These are phyloP conservation scores for Clarireedia sp. DNA, from an alignment of 2,329 filamentous ascomycete species.

Conservation along the genomic window DNA sequence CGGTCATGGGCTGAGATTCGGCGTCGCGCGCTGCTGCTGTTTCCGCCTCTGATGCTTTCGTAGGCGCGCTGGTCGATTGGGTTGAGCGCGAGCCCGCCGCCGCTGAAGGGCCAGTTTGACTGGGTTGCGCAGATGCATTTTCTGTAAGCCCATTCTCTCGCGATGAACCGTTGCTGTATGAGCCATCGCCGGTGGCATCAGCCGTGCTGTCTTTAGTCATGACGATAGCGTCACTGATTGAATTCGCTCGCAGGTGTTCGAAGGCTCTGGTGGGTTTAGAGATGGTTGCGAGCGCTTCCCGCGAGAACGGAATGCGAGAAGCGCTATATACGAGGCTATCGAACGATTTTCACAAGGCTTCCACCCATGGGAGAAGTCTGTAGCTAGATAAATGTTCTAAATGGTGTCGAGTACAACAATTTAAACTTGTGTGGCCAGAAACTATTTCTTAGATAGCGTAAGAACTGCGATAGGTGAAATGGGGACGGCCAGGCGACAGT, in stretches of 20 bases:
- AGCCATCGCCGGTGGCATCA: slow-evolving; percentile 22
- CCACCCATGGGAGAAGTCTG: slow-evolving; percentile 21
- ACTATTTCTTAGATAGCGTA: too few species aligned
- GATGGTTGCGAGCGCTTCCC: slow-evolving; percentile 25
- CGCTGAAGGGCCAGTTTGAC: slow-evolving; percentile 11
- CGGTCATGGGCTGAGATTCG: slow-evolving; percentile 40
- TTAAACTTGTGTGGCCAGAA: too few species aligned
- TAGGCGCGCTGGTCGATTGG: slow-evolving; percentile 10
- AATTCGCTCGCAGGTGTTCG: slow-evolving; percentile 4
- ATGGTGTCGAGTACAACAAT: too few species aligned
- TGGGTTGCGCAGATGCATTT: slow-evolving; percentile 9
- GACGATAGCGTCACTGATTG: slow-evolving; percentile 10
- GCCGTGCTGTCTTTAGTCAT: slow-evolving; percentile 27
- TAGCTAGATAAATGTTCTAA: too few species aligned
- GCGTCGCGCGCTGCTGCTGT: slow-evolving; percentile 13
- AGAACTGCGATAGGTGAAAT: too few species aligned
- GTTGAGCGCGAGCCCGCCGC: slow-evolving; percentile 6
- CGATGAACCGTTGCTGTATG: slow-evolving; percentile 13
- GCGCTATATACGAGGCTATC: slow-evolving; percentile 28
- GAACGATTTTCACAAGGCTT: slow-evolving; percentile 19
- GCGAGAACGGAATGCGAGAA: slow-evolving; percentile 27
- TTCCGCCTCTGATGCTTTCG: slow-evolving; percentile 12
- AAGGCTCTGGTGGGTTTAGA: not conserved
- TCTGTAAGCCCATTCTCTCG: slow-evolving; percentile 16
- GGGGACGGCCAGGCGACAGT: too few species aligned